Percentiles rank a stretch among this genome's conserved stretches.
These are phyloP conservation scores for Beauveria varroae DNA, from an alignment of 2,329 filamentous ascomycete species.

Conservation along the genomic window DNA sequence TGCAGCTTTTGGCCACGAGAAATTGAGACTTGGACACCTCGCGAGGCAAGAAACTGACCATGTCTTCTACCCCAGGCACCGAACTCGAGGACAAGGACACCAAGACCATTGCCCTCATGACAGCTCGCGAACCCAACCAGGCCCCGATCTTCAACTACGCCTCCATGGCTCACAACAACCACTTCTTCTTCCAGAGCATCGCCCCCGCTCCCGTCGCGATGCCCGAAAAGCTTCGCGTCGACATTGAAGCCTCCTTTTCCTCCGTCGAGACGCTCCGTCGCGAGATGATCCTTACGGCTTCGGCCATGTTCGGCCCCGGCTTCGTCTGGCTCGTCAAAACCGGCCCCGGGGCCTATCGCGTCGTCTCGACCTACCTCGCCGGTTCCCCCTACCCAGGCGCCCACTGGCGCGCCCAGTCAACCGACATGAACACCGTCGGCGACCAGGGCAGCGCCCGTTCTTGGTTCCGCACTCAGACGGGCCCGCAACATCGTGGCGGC, in stretches of 20 bases:
- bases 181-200: constrained; percentile 66
- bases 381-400: constrained; percentile 82
- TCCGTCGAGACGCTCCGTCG: constrained; percentile 73
- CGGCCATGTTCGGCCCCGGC: constrained; percentile 91
- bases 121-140: constrained; percentile 68
- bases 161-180: constrained; percentile 90
- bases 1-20: not conserved
- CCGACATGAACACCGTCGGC: constrained; percentile 62
- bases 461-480: constrained; percentile 33
- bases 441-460: constrained; percentile 27
- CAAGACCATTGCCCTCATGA: constrained; percentile 63
- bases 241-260: constrained; percentile 67
- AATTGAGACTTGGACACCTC: not conserved
- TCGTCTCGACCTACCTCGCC: constrained; percentile 85
- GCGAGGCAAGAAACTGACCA: constrained; percentile 10
- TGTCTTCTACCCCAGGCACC: constrained; percentile 42
- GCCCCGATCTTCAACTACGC: constrained; percentile 91
- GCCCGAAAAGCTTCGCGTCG: constrained; percentile 44
- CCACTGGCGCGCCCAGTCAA: constrained; percentile 64
- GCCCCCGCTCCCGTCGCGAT: constrained; percentile 41
- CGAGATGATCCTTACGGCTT: constrained; percentile 73
- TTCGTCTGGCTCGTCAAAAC: constrained; percentile 88
- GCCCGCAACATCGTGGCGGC: constrained; percentile 19
- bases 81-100: constrained; percentile 53
- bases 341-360: constrained; percentile 44